These are phyloP conservation scores for Cryphonectria nitschkei DNA, from an alignment of 2,329 filamentous ascomycete genomes.

Conservation along the genomic window DNA sequence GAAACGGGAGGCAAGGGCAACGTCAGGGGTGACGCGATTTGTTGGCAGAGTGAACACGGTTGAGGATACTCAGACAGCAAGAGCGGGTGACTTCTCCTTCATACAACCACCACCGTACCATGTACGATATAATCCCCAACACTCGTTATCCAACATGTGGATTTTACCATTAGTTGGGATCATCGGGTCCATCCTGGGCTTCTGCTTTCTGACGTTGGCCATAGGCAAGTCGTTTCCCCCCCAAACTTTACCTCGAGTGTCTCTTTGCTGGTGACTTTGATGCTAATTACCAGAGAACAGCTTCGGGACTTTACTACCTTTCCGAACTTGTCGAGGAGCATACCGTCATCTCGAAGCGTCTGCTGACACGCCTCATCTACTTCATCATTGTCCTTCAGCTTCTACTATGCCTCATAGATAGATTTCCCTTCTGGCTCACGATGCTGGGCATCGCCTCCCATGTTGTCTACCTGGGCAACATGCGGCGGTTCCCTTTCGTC, in stretches of 20 bases:
- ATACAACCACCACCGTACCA: not conserved
- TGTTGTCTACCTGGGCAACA: slow-evolving; percentile 84
- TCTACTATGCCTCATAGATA: slow-evolving; percentile 77
- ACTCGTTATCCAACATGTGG: slow-evolving; percentile 70
- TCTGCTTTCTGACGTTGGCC: slow-evolving; percentile 90
- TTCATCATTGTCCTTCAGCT: slow-evolving; percentile 73
- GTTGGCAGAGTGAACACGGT: slow-evolving; percentile 26
- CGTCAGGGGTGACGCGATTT: slow-evolving; percentile 25
- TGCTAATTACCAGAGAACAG: slow-evolving; percentile 48
- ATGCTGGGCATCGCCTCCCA: slow-evolving; percentile 79
- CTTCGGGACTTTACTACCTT: slow-evolving; percentile 97
- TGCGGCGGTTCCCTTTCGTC: slow-evolving; percentile 74
- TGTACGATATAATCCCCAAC: slow-evolving; percentile 3
- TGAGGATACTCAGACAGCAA: not conserved
- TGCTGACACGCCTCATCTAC: slow-evolving; percentile 88
- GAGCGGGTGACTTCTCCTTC: not conserved
- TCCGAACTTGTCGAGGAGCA: slow-evolving; percentile 98
- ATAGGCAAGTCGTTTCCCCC: slow-evolving; percentile 65
- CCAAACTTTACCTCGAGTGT: not conserved
- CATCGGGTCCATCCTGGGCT: slow-evolving; percentile 82
- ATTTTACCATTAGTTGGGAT: slow-evolving; percentile 93
- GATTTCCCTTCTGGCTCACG: slow-evolving; percentile 79
- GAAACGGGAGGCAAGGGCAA: slow-evolving; percentile 18
- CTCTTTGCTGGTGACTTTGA: slow-evolving; percentile 7
- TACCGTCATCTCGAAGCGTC: slow-evolving; percentile 85